A percentile compares a stretch with the other conserved stretches of the same genome.
phyloP scores from a whole-genome alignment of 2,329 filamentous ascomycete genomes.

The Cordyceps cateniannulata region DNA sequence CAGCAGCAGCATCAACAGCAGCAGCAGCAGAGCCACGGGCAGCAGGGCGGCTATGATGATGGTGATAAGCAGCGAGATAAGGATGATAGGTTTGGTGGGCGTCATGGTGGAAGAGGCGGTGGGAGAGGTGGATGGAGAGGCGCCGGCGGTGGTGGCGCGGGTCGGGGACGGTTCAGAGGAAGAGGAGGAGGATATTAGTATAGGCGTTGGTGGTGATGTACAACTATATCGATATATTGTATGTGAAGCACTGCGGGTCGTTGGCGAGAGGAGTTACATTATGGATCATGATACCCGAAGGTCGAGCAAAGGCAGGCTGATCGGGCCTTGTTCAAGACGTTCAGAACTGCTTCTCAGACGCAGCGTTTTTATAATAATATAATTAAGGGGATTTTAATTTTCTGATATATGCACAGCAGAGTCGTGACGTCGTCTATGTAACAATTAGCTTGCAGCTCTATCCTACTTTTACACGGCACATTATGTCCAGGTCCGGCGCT shows the following conservation, averaged over 20 bases:
- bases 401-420: slow-evolving; percentile 19
- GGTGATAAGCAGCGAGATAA: slow-evolving; percentile 20
- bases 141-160: slow-evolving; percentile 16
- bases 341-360: not conserved
- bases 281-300: slow-evolving; percentile 6
- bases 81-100: slow-evolving; percentile 19
- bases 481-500: not conserved
- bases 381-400: not conserved
- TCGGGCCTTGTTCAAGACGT: not conserved
- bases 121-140: slow-evolving; percentile 35
- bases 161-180: slow-evolving; percentile 28
- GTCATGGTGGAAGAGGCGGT: slow-evolving; percentile 29
- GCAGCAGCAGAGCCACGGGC: slow-evolving; percentile 21
- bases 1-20: slow-evolving; percentile 31
- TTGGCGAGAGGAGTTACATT: not conserved
- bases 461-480: slow-evolving; percentile 16
- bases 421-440: slow-evolving; percentile 26
- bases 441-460: slow-evolving; percentile 18
- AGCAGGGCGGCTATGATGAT: slow-evolving; percentile 23
- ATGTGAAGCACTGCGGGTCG: not conserved
- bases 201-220: no score
- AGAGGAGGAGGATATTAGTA: slow-evolving; percentile 25
- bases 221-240: not conserved
- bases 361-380: not conserved
- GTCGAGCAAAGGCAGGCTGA: not conserved